Base-by-base conservation (phyloP, 176 grass and related monocot species). In the Saccharum spontaneum region DNA sequence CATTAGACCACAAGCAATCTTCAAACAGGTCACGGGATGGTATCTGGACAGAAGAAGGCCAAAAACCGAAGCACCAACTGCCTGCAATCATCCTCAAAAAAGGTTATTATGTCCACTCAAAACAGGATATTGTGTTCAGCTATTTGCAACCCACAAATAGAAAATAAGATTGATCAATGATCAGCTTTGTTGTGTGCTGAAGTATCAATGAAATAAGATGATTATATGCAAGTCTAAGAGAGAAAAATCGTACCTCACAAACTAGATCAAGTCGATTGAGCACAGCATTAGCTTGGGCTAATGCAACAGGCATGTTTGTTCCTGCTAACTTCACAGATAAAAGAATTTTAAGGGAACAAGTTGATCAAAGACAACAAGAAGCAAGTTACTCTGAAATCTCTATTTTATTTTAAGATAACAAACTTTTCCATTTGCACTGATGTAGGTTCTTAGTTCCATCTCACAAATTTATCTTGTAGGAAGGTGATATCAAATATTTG, bases 241-340 rank as follows among this genome's bases (percentile, higher is more conserved):
- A 15, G 70, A 18, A 67, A 75, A 18, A 79, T 67, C 82, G 74
- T 62, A 96, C 97, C 93, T 96, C 97, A 69, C 88, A 94, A 79
- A 94, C 23, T 85, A 96, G 97, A 92, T 98, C 97, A 81, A 95
- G 79, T 63, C 97, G 89, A 88, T 95, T 92, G 77, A 98, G 93
- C 62, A 94, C 73, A 23, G 97, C 91, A 66, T 98, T 98, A 74
- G 97, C 97, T 92, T 98, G 93, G 54, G 97, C 93, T 75, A 98
- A 83, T 72, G 97, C 97, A 83, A 98, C 91, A 2, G 90, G 91
- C 71, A 91, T 98, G 81, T 92, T 92, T 86, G 89, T 84, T 82
- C 97, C 93, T 92, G 93, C 97, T 83, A 98, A 86, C 97, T 98
- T 90, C 91, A 89, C 18, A 87, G 54, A 87, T 49, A 89, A 83